A percentile compares a stretch with the other conserved stretches of the same genome.
Conservation (phyloP, 306 rosid genomes). For the Sicyos edulis region DNA sequence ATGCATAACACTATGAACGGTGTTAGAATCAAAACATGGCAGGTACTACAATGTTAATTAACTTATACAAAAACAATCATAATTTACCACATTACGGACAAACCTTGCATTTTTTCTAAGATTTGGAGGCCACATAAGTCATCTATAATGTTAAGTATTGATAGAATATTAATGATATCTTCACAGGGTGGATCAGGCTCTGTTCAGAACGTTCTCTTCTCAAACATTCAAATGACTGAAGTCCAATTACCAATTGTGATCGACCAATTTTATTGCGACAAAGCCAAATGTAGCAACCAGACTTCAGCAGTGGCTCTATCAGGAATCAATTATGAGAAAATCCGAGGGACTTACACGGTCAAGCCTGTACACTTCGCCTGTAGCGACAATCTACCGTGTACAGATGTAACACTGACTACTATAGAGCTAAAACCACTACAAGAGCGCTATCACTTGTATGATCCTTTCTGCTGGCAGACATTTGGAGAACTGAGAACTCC, state of each 20-base stretch:
- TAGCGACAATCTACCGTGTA: constrained; percentile 86
- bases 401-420: constrained; percentile 66
- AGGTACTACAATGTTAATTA: constrained; percentile 41
- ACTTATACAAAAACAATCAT: neutral
- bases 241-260: constrained; percentile 95
- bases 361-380: constrained; percentile 94
- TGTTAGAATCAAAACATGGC: constrained; percentile 98
- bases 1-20: constrained; percentile 95
- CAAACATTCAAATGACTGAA: constrained; percentile 80
- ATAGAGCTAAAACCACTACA: constrained; percentile 71
- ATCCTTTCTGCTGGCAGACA: constrained; percentile 94
- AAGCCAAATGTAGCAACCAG: constrained; percentile 62
- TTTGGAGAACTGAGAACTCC: constrained; percentile 77
- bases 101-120: neutral
- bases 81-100: neutral
- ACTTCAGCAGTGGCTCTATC: constrained; percentile 76
- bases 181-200: constrained; percentile 94
- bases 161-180: neutral
- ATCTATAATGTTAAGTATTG: constrained; percentile 4
- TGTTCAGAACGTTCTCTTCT: constrained; percentile 79
- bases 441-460: constrained; percentile 64
- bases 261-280: constrained; percentile 92
- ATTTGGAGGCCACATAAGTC: neutral
- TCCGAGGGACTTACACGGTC: constrained; percentile 78
- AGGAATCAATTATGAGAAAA: constrained; percentile 83